Evolutionary conservation across 192 early-diverging fungal genomes (phyloP).

Genomic region (Umbelopsis ramanniana): DNA sequence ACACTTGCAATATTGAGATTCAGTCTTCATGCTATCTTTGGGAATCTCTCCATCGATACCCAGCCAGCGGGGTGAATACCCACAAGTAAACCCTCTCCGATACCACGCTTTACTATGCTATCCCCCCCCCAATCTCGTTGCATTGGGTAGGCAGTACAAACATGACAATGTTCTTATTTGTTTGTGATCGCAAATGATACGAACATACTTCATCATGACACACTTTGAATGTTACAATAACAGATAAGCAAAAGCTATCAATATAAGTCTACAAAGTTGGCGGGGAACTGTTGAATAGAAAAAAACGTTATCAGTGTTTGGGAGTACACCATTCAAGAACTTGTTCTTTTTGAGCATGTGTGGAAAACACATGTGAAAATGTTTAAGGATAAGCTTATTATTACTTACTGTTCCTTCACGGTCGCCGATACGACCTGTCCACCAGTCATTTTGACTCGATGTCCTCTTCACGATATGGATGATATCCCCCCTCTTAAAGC

Average conservation of each 20-base stretch:
- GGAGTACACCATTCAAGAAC: too few species aligned
- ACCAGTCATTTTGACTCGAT: slow-evolving; percentile 84
- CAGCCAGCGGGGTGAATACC: too few species aligned
- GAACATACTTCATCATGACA: not conserved
- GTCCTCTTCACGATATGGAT: slow-evolving; percentile 80
- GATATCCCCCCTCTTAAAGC: slow-evolving; percentile 84
- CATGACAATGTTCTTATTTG: not conserved
- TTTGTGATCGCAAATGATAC: not conserved
- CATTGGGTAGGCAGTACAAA: too few species aligned
- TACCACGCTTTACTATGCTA: too few species aligned
- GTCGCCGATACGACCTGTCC: slow-evolving; percentile 63
- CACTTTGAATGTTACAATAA: not conserved
- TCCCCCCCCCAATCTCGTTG: too few species aligned
- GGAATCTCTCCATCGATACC: too few species aligned
- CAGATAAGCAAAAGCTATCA: not conserved
- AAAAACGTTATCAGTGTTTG: not conserved
- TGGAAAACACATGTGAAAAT: not conserved
- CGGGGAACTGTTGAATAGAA: slow-evolving; percentile 25
- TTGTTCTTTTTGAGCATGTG: not conserved
- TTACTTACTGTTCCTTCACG: slow-evolving; percentile 29
- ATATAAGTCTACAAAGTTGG: slow-evolving; percentile 26
- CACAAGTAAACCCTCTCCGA: too few species aligned
- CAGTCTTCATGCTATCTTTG: too few species aligned
- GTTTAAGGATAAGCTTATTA: not conserved
- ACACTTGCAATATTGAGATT: too few species aligned